These are phyloP conservation scores for Yarrowia deformans DNA, from an alignment of 805 yeast species.

Conservation along the genomic window DNA sequence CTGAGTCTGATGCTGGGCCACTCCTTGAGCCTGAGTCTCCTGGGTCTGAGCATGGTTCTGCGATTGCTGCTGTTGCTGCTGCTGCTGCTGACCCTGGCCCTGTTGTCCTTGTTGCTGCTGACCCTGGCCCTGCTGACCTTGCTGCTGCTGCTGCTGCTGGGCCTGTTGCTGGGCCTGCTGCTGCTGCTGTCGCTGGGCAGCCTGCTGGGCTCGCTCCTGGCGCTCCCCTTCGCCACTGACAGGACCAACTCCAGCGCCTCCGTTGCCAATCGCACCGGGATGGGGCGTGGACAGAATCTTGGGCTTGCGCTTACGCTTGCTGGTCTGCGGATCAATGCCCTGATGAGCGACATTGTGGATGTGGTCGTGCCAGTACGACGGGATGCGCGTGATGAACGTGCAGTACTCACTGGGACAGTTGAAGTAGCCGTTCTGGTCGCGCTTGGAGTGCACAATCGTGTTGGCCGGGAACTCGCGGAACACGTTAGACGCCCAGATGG, in stretches of 20 bases:
- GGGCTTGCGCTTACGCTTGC: constrained; percentile 41
- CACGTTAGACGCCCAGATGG: constrained; percentile 41
- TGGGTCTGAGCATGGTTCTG: not conserved
- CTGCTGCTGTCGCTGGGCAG: constrained; percentile 30
- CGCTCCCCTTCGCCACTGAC: constrained; percentile 35
- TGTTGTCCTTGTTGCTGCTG: not conserved
- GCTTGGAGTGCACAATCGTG: constrained; percentile 41
- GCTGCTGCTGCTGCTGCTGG: constrained; percentile 28
- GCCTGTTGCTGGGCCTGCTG: constrained; percentile 24
- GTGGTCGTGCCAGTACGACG: constrained; percentile 46
- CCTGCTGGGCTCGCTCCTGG: constrained; percentile 31
- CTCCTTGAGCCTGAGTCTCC: too few species aligned
- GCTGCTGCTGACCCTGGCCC: constrained; percentile 2
- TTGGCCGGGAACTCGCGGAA: constrained; percentile 44
- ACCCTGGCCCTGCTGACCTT: not conserved
- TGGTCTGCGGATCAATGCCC: constrained; percentile 46
- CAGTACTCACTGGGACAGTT: constrained; percentile 45
- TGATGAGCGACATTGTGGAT: constrained; percentile 45
- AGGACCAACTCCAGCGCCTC: constrained; percentile 35
- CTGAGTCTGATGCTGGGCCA: not conserved
- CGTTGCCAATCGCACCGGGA: constrained; percentile 27
- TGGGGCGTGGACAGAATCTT: constrained; percentile 32
- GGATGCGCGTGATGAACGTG: constrained; percentile 46
- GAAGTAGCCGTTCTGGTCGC: constrained; percentile 45
- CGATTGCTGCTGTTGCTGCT: too few species aligned